A percentile compares a stretch with the other conserved stretches of the same genome.
Conservation (phyloP, 2,329 filamentous ascomycete genomes). For the Fusarium sp. region DNA sequence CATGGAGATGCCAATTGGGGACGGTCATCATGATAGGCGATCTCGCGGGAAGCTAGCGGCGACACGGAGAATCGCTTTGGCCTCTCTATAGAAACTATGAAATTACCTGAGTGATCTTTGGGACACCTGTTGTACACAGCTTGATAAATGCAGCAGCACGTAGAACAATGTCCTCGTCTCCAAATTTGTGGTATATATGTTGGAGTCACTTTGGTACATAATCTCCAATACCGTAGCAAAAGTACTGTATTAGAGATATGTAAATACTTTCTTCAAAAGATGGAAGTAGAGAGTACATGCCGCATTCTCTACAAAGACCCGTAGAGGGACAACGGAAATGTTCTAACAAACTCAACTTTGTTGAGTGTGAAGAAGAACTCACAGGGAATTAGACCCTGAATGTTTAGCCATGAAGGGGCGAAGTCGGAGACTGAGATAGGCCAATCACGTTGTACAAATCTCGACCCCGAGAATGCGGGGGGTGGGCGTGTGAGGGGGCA, state of each 20-base stretch:
- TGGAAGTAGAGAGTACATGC: background rate
- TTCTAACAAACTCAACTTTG: constrained; percentile 14
- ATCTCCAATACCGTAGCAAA: background rate
- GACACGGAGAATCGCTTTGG: constrained; percentile 18
- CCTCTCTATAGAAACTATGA: background rate
- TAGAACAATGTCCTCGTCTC: background rate
- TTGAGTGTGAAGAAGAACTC: constrained; percentile 17
- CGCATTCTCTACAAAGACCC: background rate
- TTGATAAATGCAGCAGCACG: background rate
- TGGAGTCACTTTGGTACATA: background rate
- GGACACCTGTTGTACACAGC: background rate
- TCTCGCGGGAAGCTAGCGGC: constrained; percentile 28
- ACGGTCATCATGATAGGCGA: constrained; percentile 9
- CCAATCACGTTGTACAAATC: constrained; percentile 23
- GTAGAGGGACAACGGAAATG: background rate
- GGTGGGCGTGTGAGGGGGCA: constrained; percentile 34
- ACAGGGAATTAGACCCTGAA: constrained; percentile 25
- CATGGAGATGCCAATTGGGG: constrained; percentile 16
- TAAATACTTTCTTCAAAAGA: background rate
- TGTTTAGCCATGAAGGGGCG: constrained; percentile 10
- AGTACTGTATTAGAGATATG: background rate
- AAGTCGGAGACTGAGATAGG: background rate
- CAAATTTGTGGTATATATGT: background rate
- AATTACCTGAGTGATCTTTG: background rate
- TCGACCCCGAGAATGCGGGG: constrained; percentile 41